These are phyloP conservation scores for Kazachstania africana DNA, from an alignment of 805 yeast genomes.

Conservation along the genomic window DNA sequence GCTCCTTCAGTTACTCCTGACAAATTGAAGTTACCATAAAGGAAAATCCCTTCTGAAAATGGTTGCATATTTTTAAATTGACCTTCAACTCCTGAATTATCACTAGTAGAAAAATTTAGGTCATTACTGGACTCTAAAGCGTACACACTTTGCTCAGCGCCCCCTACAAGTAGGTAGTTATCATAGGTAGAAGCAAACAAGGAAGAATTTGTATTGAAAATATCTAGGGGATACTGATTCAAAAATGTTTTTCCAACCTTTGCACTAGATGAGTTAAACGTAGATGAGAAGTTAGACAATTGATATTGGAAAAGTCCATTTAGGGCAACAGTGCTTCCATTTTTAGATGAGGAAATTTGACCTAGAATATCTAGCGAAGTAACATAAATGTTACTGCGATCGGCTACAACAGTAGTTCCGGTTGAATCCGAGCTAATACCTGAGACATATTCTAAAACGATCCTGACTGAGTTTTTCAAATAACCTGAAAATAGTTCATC, in stretches of 20 bases:
- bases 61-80: slow-evolving; percentile 8
- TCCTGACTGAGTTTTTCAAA: slow-evolving; percentile 36
- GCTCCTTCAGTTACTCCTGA: slow-evolving; percentile 6
- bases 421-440: slow-evolving; percentile 20
- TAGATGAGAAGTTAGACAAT: slow-evolving; percentile 45
- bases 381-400: slow-evolving; percentile 43
- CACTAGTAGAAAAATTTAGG: slow-evolving; percentile 8
- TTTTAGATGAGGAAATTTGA: background rate
- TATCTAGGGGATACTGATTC: slow-evolving; percentile 27
- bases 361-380: slow-evolving; percentile 31
- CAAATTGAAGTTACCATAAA: slow-evolving; percentile 14
- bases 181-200: slow-evolving; percentile 24
- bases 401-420: slow-evolving; percentile 49
- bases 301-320: slow-evolving; percentile 83
- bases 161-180: slow-evolving; percentile 43
- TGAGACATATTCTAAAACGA: slow-evolving; percentile 31
- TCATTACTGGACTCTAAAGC: slow-evolving; percentile 19
- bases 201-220: slow-evolving; percentile 17
- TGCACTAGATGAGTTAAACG: slow-evolving; percentile 19
- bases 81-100: slow-evolving; percentile 8
- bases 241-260: slow-evolving; percentile 40
- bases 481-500: slow-evolving; percentile 68
- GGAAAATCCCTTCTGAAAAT: slow-evolving; percentile 28
- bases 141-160: slow-evolving; percentile 29
- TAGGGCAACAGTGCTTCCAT: slow-evolving; percentile 34